phyloP scores from a whole-genome alignment of 768 basidiomycete species.

The Gelatoporia subvermispora region DNA sequence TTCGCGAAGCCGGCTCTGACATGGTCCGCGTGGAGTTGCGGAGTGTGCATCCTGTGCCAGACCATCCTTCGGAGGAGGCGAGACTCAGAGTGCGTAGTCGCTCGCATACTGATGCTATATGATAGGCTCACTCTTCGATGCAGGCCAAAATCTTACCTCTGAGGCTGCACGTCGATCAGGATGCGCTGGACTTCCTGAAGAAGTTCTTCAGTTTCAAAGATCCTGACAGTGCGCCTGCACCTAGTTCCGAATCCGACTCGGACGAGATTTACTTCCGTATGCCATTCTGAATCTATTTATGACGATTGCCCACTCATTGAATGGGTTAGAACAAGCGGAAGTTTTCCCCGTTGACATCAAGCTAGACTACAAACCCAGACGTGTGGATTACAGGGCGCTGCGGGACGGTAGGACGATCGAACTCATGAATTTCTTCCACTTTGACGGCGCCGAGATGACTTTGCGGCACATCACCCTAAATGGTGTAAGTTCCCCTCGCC shows the following conservation, averaged over 20 bases:
- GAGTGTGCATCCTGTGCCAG: conserved; percentile 67
- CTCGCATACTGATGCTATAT: no score
- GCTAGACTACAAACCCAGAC: conserved; percentile 96
- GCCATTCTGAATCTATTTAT: conserved; percentile 19
- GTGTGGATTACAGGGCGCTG: conserved; percentile 90
- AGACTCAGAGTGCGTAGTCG: conserved; percentile 54
- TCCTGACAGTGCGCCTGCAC: conserved; percentile 36
- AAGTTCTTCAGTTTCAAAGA: conserved; percentile 90
- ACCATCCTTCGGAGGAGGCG: conserved; percentile 66
- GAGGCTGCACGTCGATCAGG: conserved; percentile 93
- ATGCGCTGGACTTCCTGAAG: conserved; percentile 97
- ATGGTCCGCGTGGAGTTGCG: conserved; percentile 89
- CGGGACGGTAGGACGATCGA: conserved; percentile 91
- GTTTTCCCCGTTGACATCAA: conserved; percentile 94
- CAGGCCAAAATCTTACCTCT: conserved; percentile 90
- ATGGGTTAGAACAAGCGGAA: conserved; percentile 78
- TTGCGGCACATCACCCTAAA: conserved; percentile 86
- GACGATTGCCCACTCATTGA: background rate
- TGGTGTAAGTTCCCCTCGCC: conserved; percentile 56
- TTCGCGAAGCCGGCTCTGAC: conserved; percentile 85
- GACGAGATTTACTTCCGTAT: conserved; percentile 72
- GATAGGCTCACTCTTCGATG: background rate
- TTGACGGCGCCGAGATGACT: conserved; percentile 98
- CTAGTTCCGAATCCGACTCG: conserved; percentile 27
- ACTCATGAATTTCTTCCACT: conserved; percentile 99